These are phyloP conservation scores for Podospora sp. DNA, from an alignment of 495 filamentous ascomycete species.

Conservation along the genomic window DNA sequence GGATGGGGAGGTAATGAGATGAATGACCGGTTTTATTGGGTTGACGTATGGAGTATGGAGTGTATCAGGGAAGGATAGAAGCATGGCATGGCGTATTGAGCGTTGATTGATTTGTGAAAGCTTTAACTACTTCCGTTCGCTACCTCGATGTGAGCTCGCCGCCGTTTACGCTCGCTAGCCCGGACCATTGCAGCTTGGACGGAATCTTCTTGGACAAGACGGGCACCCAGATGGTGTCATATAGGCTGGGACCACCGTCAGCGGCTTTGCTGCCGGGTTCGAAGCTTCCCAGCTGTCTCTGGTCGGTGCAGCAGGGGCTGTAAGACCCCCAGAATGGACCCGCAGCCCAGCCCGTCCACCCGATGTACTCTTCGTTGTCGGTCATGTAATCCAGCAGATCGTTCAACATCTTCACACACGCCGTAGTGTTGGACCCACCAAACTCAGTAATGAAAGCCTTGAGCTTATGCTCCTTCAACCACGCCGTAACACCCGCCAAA, in stretches of 20 bases:
- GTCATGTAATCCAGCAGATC: conserved; percentile 53
- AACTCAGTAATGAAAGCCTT: conserved; percentile 60
- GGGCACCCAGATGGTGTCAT: conserved; percentile 49
- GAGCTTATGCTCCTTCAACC: conserved; percentile 52
- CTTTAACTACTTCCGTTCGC: neutral
- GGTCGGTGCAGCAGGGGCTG: conserved; percentile 53
- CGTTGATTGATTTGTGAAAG: neutral
- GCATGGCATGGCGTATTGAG: neutral
- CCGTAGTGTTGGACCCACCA: conserved; percentile 52
- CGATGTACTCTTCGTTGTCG: conserved; percentile 54
- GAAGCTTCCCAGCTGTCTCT: conserved; percentile 45
- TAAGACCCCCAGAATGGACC: conserved; percentile 53
- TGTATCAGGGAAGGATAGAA: neutral
- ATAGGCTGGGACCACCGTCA: conserved; percentile 48
- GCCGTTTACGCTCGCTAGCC: conserved; percentile 39
- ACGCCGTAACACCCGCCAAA: conserved; percentile 48
- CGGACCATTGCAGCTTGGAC: conserved; percentile 44
- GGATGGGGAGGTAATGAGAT: neutral
- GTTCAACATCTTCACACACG: conserved; percentile 47
- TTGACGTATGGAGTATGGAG: neutral
- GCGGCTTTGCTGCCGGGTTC: conserved; percentile 50
- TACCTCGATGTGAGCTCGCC: conserved; percentile 30
- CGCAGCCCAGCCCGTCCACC: conserved; percentile 58
- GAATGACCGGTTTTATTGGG: neutral
- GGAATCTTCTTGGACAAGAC: conserved; percentile 50